These are phyloP conservation scores for Verticillium zaregamsianum DNA, from an alignment of 2,329 filamentous ascomycete species.

Conservation along the genomic window DNA sequence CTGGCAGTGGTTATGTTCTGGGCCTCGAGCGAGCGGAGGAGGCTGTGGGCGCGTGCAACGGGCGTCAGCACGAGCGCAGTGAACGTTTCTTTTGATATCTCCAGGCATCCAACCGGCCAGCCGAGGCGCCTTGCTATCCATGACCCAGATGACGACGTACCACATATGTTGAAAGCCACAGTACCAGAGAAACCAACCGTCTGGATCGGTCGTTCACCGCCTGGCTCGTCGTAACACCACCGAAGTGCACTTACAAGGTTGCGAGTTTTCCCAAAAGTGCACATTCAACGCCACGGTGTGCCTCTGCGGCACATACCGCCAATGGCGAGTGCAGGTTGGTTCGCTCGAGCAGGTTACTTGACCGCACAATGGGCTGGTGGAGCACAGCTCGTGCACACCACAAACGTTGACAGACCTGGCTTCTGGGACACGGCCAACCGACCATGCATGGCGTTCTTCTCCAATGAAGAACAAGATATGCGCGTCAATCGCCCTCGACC, in stretches of 20 bases:
- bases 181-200: not conserved
- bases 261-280: not conserved
- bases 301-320: not conserved
- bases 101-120: not conserved
- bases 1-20: not conserved
- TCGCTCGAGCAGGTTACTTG: not conserved
- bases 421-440: not conserved
- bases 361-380: not conserved
- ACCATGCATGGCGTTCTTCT: not conserved
- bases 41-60: not conserved
- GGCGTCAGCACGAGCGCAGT: not conserved
- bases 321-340: not conserved
- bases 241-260: not conserved
- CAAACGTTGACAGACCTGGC: not conserved
- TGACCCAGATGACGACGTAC: not conserved
- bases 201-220: not conserved
- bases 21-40: not conserved
- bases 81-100: not conserved
- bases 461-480: not conserved
- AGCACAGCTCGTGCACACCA: not conserved
- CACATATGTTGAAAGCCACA: not conserved
- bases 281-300: not conserved
- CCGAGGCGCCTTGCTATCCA: not conserved
- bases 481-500: not conserved
- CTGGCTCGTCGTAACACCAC: not conserved